Evolutionary conservation across 2,329 filamentous ascomycete species (phyloP).

Genomic region (Hypomyces perniciosus): DNA sequence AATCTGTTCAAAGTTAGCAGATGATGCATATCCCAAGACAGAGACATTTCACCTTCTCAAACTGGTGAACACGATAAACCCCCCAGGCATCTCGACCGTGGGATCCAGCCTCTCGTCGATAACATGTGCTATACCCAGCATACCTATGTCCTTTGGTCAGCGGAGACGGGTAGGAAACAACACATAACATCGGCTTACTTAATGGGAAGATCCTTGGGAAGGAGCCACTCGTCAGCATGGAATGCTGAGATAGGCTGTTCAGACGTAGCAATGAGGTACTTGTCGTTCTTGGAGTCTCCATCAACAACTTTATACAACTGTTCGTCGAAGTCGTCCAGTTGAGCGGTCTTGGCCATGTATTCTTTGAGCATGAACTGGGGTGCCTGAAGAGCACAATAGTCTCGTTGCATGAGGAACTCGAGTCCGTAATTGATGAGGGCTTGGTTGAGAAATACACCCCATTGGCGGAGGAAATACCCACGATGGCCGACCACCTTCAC

Average conservation of each 20-base stretch:
- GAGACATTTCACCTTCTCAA: constrained; percentile 65
- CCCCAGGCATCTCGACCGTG: constrained; percentile 90
- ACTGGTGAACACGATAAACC: constrained; percentile 96
- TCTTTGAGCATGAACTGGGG: constrained; percentile 94
- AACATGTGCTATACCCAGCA: constrained; percentile 90
- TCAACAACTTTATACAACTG: constrained; percentile 95
- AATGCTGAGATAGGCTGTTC: constrained; percentile 93
- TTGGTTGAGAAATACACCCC: constrained; percentile 86
- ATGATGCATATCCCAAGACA: neutral
- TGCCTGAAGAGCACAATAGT: constrained; percentile 76
- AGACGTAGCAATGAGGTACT: constrained; percentile 72
- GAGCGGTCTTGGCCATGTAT: constrained; percentile 96
- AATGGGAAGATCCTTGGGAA: constrained; percentile 77
- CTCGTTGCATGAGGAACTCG: constrained; percentile 76
- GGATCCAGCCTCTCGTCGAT: constrained; percentile 88
- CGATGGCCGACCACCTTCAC: constrained; percentile 92
- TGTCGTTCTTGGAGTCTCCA: constrained; percentile 81
- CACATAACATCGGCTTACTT: constrained; percentile 44
- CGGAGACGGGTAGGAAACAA: too few species aligned
- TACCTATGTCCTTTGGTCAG: constrained; percentile 60
- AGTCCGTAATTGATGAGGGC: constrained; percentile 93
- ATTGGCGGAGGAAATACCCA: constrained; percentile 86
- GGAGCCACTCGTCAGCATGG: constrained; percentile 91
- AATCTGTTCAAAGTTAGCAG: constrained; percentile 32
- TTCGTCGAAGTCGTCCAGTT: constrained; percentile 95